Conservation (phyloP, 306 rosid species). For the Dryas alaskensis region DNA sequence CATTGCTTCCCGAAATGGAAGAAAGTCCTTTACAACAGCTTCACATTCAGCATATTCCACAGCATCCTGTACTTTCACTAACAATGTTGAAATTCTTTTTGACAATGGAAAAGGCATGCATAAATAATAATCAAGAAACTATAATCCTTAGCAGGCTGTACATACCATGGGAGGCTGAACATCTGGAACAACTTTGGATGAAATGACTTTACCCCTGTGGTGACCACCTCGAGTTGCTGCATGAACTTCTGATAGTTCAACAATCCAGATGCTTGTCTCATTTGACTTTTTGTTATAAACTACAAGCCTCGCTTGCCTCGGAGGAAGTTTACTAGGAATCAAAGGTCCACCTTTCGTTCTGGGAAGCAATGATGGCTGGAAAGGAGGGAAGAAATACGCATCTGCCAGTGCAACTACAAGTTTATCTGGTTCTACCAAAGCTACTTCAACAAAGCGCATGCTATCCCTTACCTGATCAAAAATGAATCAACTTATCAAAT, state of each 20-base stretch:
- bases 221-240: conserved; percentile 88
- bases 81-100: conserved; percentile 2
- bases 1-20: conserved; percentile 75
- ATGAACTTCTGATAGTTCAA: conserved; percentile 65
- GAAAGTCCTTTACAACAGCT: conserved; percentile 70
- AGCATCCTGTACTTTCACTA: conserved; percentile 53
- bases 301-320: conserved; percentile 68
- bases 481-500: conserved; percentile 8
- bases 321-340: conserved; percentile 74
- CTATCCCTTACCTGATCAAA: conserved; percentile 64
- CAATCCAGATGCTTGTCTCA: conserved; percentile 77
- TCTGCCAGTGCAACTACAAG: conserved; percentile 78
- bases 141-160: neutral
- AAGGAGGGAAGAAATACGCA: conserved; percentile 87
- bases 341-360: conserved; percentile 73
- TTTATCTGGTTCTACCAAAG: conserved; percentile 69
- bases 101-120: neutral
- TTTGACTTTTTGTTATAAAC: conserved; percentile 73
- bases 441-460: conserved; percentile 75
- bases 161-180: conserved; percentile 86
- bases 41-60: conserved; percentile 86
- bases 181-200: conserved; percentile 62
- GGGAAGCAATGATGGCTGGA: conserved; percentile 79
- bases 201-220: conserved; percentile 72
- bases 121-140: neutral